Percentiles rank a stretch among this genome's conserved stretches.
These are phyloP conservation scores for Tardiomyces depauwii DNA, from an alignment of 1,139 yeast species.

Conservation along the genomic window DNA sequence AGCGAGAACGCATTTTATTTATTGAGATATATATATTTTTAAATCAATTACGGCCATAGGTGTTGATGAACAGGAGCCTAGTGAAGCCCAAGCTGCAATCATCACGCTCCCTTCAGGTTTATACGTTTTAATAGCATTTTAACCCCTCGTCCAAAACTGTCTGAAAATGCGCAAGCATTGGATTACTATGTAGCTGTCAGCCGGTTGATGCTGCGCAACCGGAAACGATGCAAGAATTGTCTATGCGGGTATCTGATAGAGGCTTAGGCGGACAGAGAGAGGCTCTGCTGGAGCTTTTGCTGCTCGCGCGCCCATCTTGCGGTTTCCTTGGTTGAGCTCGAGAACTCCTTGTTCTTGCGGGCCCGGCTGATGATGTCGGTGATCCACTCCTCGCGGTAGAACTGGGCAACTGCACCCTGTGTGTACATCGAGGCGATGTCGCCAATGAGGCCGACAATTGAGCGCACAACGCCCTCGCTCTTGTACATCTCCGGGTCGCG, in stretches of 20 bases:
- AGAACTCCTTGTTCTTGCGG: conserved; percentile 48
- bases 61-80: no score
- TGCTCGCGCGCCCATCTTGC: conserved; percentile 97
- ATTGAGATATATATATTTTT: neutral
- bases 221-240: no score
- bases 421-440: conserved; percentile 85
- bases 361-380: conserved; percentile 66
- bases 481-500: conserved; percentile 47
- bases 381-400: conserved; percentile 66
- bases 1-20: neutral
- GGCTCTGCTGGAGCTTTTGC: conserved; percentile 43
- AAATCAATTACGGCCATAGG: no score
- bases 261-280: conserved; percentile 3
- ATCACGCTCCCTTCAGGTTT: no score
- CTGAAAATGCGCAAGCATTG: no score
- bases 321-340: conserved; percentile 65
- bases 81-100: no score
- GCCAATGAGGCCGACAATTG: conserved; percentile 83
- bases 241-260: no score
- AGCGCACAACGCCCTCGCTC: conserved; percentile 58
- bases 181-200: no score
- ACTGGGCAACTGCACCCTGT: conserved; percentile 55
- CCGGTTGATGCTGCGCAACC: no score
- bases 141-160: no score
- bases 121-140: neutral